phyloP scores from a whole-genome alignment of 2,329 filamentous ascomycete species.

The Venturia aucupariae region DNA sequence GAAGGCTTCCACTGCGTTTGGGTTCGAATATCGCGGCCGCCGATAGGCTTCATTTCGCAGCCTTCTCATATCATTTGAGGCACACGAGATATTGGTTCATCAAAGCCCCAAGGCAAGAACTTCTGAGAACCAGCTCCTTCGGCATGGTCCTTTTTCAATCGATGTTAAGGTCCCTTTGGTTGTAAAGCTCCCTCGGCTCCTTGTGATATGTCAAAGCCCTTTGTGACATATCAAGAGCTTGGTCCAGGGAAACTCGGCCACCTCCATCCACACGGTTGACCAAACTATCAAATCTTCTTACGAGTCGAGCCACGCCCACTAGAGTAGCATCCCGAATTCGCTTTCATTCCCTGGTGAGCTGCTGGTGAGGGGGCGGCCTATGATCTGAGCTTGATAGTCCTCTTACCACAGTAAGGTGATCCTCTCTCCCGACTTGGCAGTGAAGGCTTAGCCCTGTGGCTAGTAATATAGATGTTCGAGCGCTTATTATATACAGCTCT shows the following conservation, averaged over 20 bases:
- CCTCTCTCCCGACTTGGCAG: background rate
- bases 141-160: background rate
- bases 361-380: too few species aligned
- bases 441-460: conserved; percentile 4
- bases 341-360: background rate
- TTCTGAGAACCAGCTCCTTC: background rate
- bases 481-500: background rate
- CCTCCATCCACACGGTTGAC: background rate
- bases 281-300: background rate
- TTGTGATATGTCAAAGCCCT: background rate
- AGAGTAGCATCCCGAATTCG: background rate
- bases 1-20: background rate
- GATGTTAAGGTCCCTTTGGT: too few species aligned
- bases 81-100: background rate
- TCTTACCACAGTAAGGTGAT: background rate
- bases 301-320: background rate
- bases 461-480: background rate
- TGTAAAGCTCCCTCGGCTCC: background rate
- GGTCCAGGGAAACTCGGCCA: background rate
- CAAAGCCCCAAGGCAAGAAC: background rate
- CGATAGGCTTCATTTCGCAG: background rate
- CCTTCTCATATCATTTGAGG: background rate
- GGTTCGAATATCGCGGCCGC: background rate
- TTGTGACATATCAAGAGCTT: conserved; percentile 1
- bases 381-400: too few species aligned